Percentiles rank a stretch among this genome's conserved stretches.
Evolutionary conservation across 768 basidiomycete genomes (phyloP).

Genomic region (Leccinum longicurvipes): DNA sequence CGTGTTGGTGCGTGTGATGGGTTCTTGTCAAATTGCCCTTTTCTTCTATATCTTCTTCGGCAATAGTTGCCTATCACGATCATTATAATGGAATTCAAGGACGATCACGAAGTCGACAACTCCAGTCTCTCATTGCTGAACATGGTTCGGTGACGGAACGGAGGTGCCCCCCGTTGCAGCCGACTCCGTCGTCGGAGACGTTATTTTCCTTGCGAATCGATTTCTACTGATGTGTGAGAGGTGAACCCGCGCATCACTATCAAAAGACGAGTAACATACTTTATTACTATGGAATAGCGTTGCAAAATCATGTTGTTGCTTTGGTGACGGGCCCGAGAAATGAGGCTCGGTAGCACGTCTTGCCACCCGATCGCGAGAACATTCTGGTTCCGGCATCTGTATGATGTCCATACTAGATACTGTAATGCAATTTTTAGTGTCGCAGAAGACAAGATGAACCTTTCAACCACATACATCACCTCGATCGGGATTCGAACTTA

Average conservation of each 20-base stretch:
- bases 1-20: conserved; percentile 37
- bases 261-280: not conserved
- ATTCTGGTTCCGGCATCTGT: not conserved
- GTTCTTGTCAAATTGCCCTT: not conserved
- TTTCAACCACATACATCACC: too few species aligned
- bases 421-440: too few species aligned
- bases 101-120: conserved; percentile 50
- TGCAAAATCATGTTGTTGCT: too few species aligned
- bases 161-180: conserved; percentile 46
- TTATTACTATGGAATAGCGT: not conserved
- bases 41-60: conserved; percentile 12
- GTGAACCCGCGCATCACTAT: conserved; percentile 11
- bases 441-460: too few species aligned
- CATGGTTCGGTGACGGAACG: conserved; percentile 46
- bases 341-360: too few species aligned
- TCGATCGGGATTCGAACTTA: not conserved
- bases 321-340: too few species aligned
- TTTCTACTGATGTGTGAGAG: conserved; percentile 49
- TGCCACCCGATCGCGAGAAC: not conserved
- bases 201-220: conserved; percentile 49
- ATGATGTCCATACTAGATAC: not conserved
- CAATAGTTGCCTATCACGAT: conserved; percentile 38
- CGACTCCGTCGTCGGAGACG: conserved; percentile 54
- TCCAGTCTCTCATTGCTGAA: conserved; percentile 56
- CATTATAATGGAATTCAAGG: conserved; percentile 46